Base-by-base conservation (phyloP, 441 rosid genomes). In the Capsella rubella region DNA sequence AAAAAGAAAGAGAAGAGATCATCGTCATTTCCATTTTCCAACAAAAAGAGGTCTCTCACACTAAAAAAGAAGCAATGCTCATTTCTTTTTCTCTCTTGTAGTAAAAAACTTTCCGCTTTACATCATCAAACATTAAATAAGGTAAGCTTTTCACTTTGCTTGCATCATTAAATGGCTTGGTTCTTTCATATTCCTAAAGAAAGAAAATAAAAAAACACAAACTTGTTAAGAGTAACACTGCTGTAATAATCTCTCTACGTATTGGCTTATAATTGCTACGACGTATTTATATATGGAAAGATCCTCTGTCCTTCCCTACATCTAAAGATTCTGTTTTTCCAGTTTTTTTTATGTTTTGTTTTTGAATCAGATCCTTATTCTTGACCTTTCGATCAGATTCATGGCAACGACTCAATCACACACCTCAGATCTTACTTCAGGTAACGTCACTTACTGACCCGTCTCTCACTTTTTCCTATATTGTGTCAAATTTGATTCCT, bases 381-480 rank as follows among this genome's bases (percentile, higher is more conserved):
- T 47, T 62, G 74, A 40, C 75, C 67, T 75, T 77, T 68, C 71
- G 82, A 74, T 71, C 78, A 78, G 78, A 77, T 77, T 84, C 82
- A 84, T 86, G 92, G 88, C 92, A 80, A 87, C 90, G 81, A 81
- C 86, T 75, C 86, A 82, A 79, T 77, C 87, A 74, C 85, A 75
- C 75, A 75, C 78, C 67, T 72, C 87, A 76, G 88, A 84, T 84
- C 87, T 71, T 80, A 71, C 82, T 70, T 37, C 87, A 43, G 89
- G 88, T 86, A 85, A 76, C 50, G 66, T 66, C 69, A 80, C 78
- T 66, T 59, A 80, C 78, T 67, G 1, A 72, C 82, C 82, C 67
- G 45, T 58, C 72, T 60, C 25, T 16, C 16, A 25, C 43, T 37
- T 50, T 13, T 66, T 34, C 67, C 62, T 46, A 62, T 32, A 45